Conservation (phyloP, 169 alveolate species). For the Plasmodium gonderi region DNA sequence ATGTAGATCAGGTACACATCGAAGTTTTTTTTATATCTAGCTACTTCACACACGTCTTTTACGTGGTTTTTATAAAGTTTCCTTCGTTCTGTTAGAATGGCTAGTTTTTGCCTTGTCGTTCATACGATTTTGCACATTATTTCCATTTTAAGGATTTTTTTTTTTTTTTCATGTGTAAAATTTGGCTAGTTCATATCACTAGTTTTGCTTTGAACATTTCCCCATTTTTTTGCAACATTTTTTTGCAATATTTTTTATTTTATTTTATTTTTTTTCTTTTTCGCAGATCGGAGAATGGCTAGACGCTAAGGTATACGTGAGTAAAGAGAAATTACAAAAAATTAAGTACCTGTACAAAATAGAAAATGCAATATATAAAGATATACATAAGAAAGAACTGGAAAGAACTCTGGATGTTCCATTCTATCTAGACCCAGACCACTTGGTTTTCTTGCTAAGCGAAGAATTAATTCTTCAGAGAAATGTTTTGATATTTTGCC, state of each 20-base stretch:
- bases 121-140: neutral
- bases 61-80: neutral
- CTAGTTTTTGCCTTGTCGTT: neutral
- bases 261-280: conserved; percentile 10
- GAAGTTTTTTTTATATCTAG: neutral
- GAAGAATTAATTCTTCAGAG: conserved; percentile 57
- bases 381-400: conserved; percentile 5
- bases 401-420: conserved; percentile 29
- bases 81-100: no score
- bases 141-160: no score
- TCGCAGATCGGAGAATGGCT: conserved; percentile 51
- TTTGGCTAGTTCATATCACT: neutral
- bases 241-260: neutral
- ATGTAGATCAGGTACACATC: conserved; percentile 40
- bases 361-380: conserved; percentile 33
- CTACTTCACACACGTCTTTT: no score
- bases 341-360: conserved; percentile 62
- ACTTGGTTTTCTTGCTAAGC: conserved; percentile 28
- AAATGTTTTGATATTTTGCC: conserved; percentile 69
- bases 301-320: conserved; percentile 51
- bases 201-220: neutral
- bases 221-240: neutral
- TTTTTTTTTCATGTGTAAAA: no score
- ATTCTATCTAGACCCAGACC: conserved; percentile 31
- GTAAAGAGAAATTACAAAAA: conserved; percentile 23